Percentiles rank a stretch among this genome's conserved stretches.
These are phyloP conservation scores for Rhizodiscina lignyota DNA, from an alignment of 495 filamentous ascomycete genomes.

Conservation along the genomic window DNA sequence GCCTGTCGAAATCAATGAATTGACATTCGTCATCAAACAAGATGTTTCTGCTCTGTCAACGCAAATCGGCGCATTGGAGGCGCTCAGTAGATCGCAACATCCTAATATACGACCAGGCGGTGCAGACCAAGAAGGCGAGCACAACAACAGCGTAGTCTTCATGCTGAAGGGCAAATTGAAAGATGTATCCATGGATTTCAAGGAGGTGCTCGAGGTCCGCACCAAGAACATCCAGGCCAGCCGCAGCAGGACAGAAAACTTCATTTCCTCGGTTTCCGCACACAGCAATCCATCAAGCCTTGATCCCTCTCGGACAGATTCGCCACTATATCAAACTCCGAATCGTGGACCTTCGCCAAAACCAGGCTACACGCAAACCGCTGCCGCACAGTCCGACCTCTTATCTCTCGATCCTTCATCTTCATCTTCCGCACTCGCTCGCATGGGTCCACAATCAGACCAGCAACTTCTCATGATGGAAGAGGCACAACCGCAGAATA, in stretches of 20 bases:
- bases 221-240: slow-evolving; percentile 98
- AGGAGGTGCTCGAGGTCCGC: slow-evolving; percentile 88
- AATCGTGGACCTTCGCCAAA: slow-evolving; percentile 33
- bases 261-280: slow-evolving; percentile 59
- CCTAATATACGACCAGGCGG: slow-evolving; percentile 40
- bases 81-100: slow-evolving; percentile 54
- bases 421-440: slow-evolving; percentile 35
- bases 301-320: slow-evolving; percentile 37
- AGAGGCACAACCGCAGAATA: slow-evolving; percentile 68
- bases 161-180: slow-evolving; percentile 85
- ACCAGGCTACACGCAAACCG: slow-evolving; percentile 28
- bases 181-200: slow-evolving; percentile 89
- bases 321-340: slow-evolving; percentile 77
- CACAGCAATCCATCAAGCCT: slow-evolving; percentile 35
- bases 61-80: slow-evolving; percentile 67
- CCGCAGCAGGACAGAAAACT: slow-evolving; percentile 82
- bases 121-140: slow-evolving; percentile 74
- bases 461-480: slow-evolving; percentile 92
- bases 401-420: slow-evolving; percentile 60
- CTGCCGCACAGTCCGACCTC: slow-evolving; percentile 44
- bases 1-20: slow-evolving; percentile 89
- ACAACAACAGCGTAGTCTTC: slow-evolving; percentile 93
- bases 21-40: slow-evolving; percentile 95
- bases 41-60: slow-evolving; percentile 79
- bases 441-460: slow-evolving; percentile 41